These are phyloP conservation scores for Kwoniella pini DNA, from an alignment of 768 basidiomycete species.

Conservation along the genomic window DNA sequence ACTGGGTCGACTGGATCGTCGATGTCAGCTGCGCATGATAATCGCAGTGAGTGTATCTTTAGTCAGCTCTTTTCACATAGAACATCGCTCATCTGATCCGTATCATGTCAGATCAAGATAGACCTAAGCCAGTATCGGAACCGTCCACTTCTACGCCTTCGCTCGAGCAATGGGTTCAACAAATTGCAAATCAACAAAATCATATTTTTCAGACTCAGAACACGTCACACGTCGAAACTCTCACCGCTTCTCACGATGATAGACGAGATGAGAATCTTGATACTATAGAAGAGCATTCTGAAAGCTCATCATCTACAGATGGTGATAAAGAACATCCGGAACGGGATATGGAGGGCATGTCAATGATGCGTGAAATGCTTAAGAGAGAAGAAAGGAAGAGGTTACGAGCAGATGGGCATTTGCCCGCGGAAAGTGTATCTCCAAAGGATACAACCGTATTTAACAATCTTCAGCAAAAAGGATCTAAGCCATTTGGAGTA, in stretches of 20 bases:
- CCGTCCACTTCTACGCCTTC: not conserved
- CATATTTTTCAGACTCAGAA: no score
- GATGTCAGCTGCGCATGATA: not conserved
- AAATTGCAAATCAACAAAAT: not conserved
- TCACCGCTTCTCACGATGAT: no score
- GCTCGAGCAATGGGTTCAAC: slow-evolving; percentile 14
- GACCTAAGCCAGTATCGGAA: not conserved
- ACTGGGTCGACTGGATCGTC: not conserved
- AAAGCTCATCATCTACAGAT: not conserved
- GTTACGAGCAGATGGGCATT: slow-evolving; percentile 7
- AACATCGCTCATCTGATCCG: no score
- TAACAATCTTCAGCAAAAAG: not conserved
- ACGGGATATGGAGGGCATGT: not conserved
- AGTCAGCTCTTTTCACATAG: not conserved
- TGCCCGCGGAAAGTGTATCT: not conserved
- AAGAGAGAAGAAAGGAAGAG: slow-evolving; percentile 1
- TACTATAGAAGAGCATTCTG: no score
- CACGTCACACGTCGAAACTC: no score
- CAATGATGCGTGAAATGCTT: slow-evolving; percentile 11
- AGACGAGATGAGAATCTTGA: no score
- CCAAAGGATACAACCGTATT: not conserved
- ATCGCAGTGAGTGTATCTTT: not conserved
- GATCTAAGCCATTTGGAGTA: not conserved
- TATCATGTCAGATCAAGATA: no score
- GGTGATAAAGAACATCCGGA: not conserved